A percentile compares a stretch with the other conserved stretches of the same genome.
These are phyloP conservation scores for Bacidia rubella DNA, from an alignment of 495 filamentous ascomycete species.

Conservation along the genomic window DNA sequence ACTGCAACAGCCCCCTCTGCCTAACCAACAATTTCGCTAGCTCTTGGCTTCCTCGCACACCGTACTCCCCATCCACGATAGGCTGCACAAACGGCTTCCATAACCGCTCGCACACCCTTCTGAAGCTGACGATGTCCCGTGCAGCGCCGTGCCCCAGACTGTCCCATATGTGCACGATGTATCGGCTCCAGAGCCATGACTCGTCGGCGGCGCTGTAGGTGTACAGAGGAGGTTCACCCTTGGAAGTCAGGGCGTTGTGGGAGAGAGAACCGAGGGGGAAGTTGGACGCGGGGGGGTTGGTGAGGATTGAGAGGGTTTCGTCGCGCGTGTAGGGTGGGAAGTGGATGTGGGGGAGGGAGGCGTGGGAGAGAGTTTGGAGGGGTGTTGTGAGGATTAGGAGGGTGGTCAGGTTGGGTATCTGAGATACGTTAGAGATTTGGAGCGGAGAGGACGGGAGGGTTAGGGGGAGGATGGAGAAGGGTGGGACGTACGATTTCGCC, in stretches of 20 bases:
- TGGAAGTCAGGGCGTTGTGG: conserved; percentile 18
- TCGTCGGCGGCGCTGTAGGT: conserved; percentile 29
- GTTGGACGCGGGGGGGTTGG: conserved; percentile 34
- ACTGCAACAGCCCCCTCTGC: conserved; percentile 60
- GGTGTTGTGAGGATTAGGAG: conserved; percentile 68
- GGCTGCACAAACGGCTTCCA: conserved; percentile 61
- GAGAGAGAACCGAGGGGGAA: conserved; percentile 27
- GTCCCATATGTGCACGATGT: conserved; percentile 60
- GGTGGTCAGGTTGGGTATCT: conserved; percentile 72
- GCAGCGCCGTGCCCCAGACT: conserved; percentile 52
- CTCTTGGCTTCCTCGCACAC: conserved; percentile 42
- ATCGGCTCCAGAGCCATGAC: conserved; percentile 67
- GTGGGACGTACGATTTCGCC: conserved; percentile 53
- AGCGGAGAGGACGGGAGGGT: not conserved
- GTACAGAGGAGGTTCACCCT: not conserved
- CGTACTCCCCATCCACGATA: conserved; percentile 47
- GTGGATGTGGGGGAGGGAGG: conserved; percentile 63
- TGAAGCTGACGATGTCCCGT: conserved; percentile 49
- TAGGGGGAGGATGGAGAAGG: not conserved
- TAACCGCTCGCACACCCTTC: conserved; percentile 40
- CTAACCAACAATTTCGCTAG: conserved; percentile 69
- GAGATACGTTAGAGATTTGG: conserved; percentile 12
- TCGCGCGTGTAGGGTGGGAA: conserved; percentile 76
- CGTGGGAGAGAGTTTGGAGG: conserved; percentile 54
- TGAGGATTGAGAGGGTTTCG: conserved; percentile 62